These are phyloP conservation scores for Discostella pseudostelligera DNA, from an alignment of 108 stramenopile genomes.

Conservation along the genomic window DNA sequence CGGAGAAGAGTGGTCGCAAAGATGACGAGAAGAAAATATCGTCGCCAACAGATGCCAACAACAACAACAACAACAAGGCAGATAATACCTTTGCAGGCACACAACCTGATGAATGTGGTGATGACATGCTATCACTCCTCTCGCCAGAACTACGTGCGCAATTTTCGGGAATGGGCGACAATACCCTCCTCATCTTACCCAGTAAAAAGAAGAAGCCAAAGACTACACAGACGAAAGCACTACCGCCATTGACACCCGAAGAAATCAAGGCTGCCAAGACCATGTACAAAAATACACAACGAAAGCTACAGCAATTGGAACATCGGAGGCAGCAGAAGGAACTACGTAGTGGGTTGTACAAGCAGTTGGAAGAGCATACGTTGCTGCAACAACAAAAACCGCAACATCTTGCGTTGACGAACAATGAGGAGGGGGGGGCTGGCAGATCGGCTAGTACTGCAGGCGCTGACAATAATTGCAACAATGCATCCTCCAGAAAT, in stretches of 20 bases:
- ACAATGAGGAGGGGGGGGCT: background rate
- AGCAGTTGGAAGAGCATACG: conserved; percentile 51
- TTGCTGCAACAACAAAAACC: conserved; percentile 23
- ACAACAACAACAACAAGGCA: conserved; percentile 10
- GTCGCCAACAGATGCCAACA: conserved; percentile 14
- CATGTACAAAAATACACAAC: conserved; percentile 62
- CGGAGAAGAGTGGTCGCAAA: conserved; percentile 13
- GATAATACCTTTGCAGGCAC: conserved; percentile 1
- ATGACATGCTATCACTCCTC: conserved; percentile 46
- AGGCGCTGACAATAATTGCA: conserved; percentile 15
- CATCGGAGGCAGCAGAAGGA: conserved; percentile 66
- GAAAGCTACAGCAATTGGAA: conserved; percentile 74
- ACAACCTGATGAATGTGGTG: background rate
- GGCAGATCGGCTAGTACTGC: conserved; percentile 5
- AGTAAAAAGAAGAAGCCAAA: conserved; percentile 52
- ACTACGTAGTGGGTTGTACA: conserved; percentile 60
- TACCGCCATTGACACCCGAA: conserved; percentile 64
- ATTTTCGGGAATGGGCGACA: conserved; percentile 35
- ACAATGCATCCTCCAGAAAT: conserved; percentile 9
- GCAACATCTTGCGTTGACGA: too few species aligned
- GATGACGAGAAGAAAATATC: conserved; percentile 21
- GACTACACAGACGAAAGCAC: conserved; percentile 27
- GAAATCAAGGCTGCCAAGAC: conserved; percentile 73
- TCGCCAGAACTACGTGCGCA: conserved; percentile 65
- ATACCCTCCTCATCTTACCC: conserved; percentile 47